Percentiles rank a stretch among this genome's conserved stretches.
Evolutionary conservation across 129 eudicot genomes (phyloP).

Genomic region (Cynara cardunculus): DNA sequence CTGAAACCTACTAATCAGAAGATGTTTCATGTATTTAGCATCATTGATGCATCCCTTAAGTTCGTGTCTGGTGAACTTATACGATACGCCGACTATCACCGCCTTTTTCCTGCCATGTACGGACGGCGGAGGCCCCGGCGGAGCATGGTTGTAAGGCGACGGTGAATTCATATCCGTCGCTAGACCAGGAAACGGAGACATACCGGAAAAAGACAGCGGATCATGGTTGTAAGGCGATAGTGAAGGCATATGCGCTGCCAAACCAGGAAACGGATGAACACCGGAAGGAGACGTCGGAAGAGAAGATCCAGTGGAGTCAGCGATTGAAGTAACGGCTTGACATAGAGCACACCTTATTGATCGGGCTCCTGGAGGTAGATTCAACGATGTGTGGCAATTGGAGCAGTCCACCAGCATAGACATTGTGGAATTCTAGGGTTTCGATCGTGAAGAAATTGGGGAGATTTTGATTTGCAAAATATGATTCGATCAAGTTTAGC

Average conservation of each 20-base stretch:
- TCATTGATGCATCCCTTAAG: conserved; percentile 93
- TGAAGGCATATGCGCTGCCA: background rate
- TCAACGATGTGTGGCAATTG: conserved; percentile 50
- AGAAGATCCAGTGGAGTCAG: conserved; percentile 43
- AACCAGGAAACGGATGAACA: background rate
- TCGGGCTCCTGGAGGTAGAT: conserved; percentile 63
- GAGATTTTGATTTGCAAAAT: background rate
- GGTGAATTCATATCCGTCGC: too few species aligned
- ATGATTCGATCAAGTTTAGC: background rate
- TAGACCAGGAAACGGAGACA: too few species aligned
- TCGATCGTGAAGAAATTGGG: background rate
- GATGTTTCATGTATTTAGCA: conserved; percentile 77
- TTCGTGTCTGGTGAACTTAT: conserved; percentile 66
- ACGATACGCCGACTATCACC: conserved; percentile 80
- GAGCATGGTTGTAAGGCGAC: conserved; percentile 32
- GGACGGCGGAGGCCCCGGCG: conserved; percentile 52
- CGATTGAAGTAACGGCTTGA: conserved; percentile 54
- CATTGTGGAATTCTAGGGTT: conserved; percentile 24
- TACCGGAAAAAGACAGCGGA: too few species aligned
- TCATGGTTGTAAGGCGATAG: conserved; percentile 24
- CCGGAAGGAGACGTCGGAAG: conserved; percentile 23
- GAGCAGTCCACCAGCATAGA: conserved; percentile 63
- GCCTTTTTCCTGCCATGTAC: conserved; percentile 74
- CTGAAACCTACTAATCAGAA: conserved; percentile 58
- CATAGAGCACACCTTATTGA: conserved; percentile 70